Conservation (phyloP, 2,329 filamentous ascomycete genomes). For the Ophiostoma angusticollis region DNA sequence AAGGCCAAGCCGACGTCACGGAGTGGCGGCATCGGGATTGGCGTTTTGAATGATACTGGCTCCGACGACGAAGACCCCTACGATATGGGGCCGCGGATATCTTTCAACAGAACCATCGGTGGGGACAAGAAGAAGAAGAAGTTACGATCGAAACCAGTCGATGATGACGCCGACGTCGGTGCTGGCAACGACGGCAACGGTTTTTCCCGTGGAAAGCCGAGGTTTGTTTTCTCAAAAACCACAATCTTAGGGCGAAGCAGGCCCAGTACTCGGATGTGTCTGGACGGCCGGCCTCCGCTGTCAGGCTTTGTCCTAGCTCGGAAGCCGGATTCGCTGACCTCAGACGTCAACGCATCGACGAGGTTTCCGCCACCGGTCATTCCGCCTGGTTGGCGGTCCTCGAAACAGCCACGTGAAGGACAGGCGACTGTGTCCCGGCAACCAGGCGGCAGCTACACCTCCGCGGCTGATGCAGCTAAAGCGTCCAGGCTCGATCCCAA, state of each 20-base stretch:
- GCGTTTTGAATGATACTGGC: conserved; percentile 80
- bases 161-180: background rate
- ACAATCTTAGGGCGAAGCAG: background rate
- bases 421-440: conserved; percentile 14
- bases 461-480: conserved; percentile 66
- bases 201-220: conserved; percentile 47
- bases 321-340: conserved; percentile 33
- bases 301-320: conserved; percentile 66
- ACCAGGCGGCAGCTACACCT: conserved; percentile 35
- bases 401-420: conserved; percentile 29
- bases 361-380: conserved; percentile 54
- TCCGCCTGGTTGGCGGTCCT: conserved; percentile 61
- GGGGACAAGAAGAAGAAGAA: conserved; percentile 71
- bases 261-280: conserved; percentile 50
- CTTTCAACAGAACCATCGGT: conserved; percentile 70
- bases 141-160: conserved; percentile 24
- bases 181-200: conserved; percentile 6
- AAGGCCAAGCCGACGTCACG: conserved; percentile 23
- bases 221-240: conserved; percentile 62
- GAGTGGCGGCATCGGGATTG: conserved; percentile 60
- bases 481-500: conserved; percentile 62
- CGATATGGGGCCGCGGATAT: conserved; percentile 79
- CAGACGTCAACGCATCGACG: conserved; percentile 26
- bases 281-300: conserved; percentile 69
- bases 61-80: conserved; percentile 95